A percentile compares a stretch with the other conserved stretches of the same genome.
These are phyloP conservation scores for Zygosaccharomyces pseudobailii DNA, from an alignment of 1,139 yeast genomes.

Conservation along the genomic window DNA sequence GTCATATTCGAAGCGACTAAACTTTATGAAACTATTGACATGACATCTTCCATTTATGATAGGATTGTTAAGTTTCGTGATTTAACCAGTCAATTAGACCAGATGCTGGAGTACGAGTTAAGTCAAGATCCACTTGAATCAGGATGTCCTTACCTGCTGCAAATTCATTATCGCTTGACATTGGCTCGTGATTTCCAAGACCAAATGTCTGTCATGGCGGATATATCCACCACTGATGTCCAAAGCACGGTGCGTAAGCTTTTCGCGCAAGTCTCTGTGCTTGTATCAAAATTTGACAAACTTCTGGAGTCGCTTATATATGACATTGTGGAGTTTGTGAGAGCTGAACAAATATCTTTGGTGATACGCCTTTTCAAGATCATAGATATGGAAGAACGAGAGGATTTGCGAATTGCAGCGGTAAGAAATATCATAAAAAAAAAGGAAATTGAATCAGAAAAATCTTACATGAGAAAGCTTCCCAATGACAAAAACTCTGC, in stretches of 20 bases:
- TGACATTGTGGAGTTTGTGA: conserved; percentile 63
- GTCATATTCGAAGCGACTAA: conserved; percentile 57
- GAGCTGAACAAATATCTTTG: conserved; percentile 61
- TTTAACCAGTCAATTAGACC: conserved; percentile 47
- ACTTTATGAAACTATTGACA: conserved; percentile 67
- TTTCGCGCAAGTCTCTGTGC: conserved; percentile 42
- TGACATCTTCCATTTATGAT: conserved; percentile 59
- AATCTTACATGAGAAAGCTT: conserved; percentile 26
- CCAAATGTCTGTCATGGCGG: conserved; percentile 54
- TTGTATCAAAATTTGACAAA: conserved; percentile 61
- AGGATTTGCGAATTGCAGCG: conserved; percentile 62
- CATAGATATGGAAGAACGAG: conserved; percentile 72
- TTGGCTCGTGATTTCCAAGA: conserved; percentile 76
- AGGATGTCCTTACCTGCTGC: conserved; percentile 55
- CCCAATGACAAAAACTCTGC: conserved; percentile 22
- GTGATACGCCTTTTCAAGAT: conserved; percentile 71
- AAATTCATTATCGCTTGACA: conserved; percentile 65
- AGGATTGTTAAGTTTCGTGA: conserved; percentile 57
- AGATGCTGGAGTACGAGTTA: conserved; percentile 50
- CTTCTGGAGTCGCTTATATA: conserved; percentile 58
- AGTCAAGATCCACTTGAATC: conserved; percentile 49
- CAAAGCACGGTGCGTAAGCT: conserved; percentile 62
- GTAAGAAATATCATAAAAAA: conserved; percentile 42
- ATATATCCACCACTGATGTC: conserved; percentile 60
- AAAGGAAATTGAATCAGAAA: conserved; percentile 33